Evolutionary conservation across 2,329 filamentous ascomycete genomes (phyloP).

Genomic region (Lecanoromycetidae sp.): DNA sequence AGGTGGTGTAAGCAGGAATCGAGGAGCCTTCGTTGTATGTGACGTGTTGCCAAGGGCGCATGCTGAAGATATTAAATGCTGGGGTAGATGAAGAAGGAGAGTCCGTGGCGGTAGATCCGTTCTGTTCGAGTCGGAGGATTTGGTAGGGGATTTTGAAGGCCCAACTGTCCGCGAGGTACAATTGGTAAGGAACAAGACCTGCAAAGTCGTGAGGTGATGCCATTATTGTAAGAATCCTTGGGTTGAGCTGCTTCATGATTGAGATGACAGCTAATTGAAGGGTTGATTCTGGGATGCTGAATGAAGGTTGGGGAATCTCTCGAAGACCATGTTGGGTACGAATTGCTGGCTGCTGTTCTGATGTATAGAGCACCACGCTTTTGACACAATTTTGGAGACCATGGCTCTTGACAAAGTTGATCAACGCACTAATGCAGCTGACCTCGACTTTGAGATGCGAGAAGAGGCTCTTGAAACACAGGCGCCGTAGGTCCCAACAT

Average conservation of each 20-base stretch:
- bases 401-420: not conserved
- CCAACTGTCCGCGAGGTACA: constrained; percentile 39
- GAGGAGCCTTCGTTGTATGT: constrained; percentile 66
- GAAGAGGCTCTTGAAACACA: not conserved
- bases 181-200: not conserved
- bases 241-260: not conserved
- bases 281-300: not conserved
- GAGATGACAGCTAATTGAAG: not conserved
- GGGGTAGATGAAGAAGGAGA: not conserved
- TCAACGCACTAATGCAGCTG: not conserved
- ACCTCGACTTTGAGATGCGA: not conserved
- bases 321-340: not conserved
- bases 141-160: constrained; percentile 53
- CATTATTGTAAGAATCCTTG: not conserved
- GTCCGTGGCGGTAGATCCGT: no score
- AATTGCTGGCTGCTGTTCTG: not conserved
- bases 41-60: constrained; percentile 53
- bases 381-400: not conserved
- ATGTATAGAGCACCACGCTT: not conserved
- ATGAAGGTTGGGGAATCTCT: not conserved
- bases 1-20: constrained; percentile 56
- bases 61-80: constrained; percentile 38
- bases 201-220: not conserved
- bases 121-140: constrained; percentile 41
- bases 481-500: not conserved